Evolutionary conservation across 2,329 filamentous ascomycete genomes (phyloP), one percentile per base, ranked within the genome.

Genomic region (Penicillium freii): DNA sequence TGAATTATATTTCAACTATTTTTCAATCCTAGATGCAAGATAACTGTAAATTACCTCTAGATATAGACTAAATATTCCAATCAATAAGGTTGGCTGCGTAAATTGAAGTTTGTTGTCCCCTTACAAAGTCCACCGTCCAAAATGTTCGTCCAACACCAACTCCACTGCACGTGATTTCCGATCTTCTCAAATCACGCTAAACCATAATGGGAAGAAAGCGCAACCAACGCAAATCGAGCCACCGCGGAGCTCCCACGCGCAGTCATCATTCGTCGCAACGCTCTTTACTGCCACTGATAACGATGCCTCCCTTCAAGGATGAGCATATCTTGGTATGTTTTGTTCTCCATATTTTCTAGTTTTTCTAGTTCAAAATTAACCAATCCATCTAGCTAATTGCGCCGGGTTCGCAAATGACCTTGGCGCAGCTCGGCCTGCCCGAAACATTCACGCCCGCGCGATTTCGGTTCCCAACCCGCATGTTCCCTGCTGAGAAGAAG

Each of bases 361-460:
- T n/a, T 23, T 13, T 42, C 9, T 31, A 21, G 33, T 25, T n/a
- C 25, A 33, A 6, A 8, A 19, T 40, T 55, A 17, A 44, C 39
- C 56, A 49, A 53, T 45, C 11, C 44, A 11, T 55, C n/a, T 55
- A 81, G 78, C 74, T 80, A 64, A 81, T 83, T 71, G 79, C 79
- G 67, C 81, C 81, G 51, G 92, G 92, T 71, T 96, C 92, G 73
- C 87, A 89, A 77, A 93, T 88, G 63, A 96, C 92, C 58, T 86
- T 96, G 78, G 92, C 92, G 65, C 92, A 96, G 82, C 84, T 96
- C 40, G 92, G 92, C 51, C 88, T 94, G 67, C 87, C 87, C 67
- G 92, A 97, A 79, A 87, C 85, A n/a, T 88, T 97, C 74, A 96
- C 92, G 36, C 92, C 92, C 43, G 91, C 94, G n/a, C 84, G 87